These are phyloP conservation scores for Petrea volubilis DNA, from an alignment of 257 asterid genomes.

Conservation along the genomic window DNA sequence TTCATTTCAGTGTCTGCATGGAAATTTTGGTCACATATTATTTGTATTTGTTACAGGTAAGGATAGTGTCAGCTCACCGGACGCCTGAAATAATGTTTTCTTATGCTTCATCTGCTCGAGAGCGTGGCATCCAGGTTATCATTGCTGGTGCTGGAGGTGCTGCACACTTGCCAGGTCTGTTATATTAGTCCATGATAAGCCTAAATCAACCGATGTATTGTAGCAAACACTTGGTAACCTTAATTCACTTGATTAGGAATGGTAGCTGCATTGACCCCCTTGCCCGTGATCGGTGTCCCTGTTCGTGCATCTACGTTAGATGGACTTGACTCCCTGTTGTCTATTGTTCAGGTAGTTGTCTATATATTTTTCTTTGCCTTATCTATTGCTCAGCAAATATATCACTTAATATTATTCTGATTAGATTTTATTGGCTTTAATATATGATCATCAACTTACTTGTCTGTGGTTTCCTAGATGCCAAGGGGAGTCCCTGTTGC, in stretches of 20 bases:
- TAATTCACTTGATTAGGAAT: conserved; percentile 56
- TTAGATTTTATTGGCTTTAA: not conserved
- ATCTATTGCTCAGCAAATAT: not conserved
- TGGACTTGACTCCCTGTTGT: conserved; percentile 92
- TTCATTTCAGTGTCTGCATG: not conserved
- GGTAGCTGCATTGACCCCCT: conserved; percentile 97
- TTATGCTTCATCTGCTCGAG: conserved; percentile 80
- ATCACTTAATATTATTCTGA: no score
- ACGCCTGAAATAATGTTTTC: conserved; percentile 86
- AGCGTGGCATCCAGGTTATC: conserved; percentile 92
- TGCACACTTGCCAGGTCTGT: conserved; percentile 92
- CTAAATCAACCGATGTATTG: not conserved
- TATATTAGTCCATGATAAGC: not conserved
- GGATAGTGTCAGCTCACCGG: conserved; percentile 95
- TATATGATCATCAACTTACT: not conserved
- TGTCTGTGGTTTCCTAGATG: conserved; percentile 53
- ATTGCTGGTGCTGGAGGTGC: conserved; percentile 99
- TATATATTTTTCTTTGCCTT: not conserved
- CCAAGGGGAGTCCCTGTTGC: conserved; percentile 99
- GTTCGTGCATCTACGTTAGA: conserved; percentile 91
- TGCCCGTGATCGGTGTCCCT: conserved; percentile 98
- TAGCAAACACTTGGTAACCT: not conserved
- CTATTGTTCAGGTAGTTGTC: conserved; percentile 85
- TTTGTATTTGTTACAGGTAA: conserved; percentile 72
- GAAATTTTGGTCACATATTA: not conserved